Base-by-base conservation (phyloP, 257 asterid genomes). In the Linderniella brevidens region DNA sequence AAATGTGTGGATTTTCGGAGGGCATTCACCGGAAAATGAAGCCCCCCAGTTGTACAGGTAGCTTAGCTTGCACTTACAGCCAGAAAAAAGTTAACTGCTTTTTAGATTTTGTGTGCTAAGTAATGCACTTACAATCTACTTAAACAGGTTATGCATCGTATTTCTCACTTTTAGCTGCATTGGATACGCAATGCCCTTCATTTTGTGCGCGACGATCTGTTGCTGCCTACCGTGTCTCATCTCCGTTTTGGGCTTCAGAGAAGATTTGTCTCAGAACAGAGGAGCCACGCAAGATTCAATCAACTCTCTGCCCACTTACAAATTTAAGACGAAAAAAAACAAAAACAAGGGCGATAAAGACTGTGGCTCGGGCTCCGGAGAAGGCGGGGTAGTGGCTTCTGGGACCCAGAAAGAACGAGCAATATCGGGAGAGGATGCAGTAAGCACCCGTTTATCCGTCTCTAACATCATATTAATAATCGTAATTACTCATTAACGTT, bases 11-110 rank as follows among this genome's bases (percentile, higher is more conserved):
- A 66, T 86, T 38, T 86, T 81, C 43, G 92, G 94, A 35, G 93
- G 96, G 41, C 94, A 76, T 69, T 58, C 96, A 19, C 78, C 93
- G 41, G 66, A 92, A 8, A 19, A 69, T 48, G 94, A 66, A 61
- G 92, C 94, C 61, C 94, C 94, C 46, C 74, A 76, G 64, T 56
- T 86, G 80, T 86, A 86, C 71, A 78, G 92, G 96, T 78, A 67
- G 17, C 38, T 29, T 25, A n/a, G n/a, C n/a, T 3, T 11, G 3
- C 29, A 46, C 40, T 19, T 50, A 32, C n/a, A 36, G 15, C 55
- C 4, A 0, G 4, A 12, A 5, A 4, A 45, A 15, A 8, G 4
- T 45, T 17, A 13, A 15, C 9, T 11, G n/a, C 20, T 40, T 46
- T 55, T 48, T 37, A 51, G 8, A 9, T 16, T 37, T 42, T 3